Base-by-base conservation (phyloP, 441 rosid genomes). In the Erysimum pusillum region DNA sequence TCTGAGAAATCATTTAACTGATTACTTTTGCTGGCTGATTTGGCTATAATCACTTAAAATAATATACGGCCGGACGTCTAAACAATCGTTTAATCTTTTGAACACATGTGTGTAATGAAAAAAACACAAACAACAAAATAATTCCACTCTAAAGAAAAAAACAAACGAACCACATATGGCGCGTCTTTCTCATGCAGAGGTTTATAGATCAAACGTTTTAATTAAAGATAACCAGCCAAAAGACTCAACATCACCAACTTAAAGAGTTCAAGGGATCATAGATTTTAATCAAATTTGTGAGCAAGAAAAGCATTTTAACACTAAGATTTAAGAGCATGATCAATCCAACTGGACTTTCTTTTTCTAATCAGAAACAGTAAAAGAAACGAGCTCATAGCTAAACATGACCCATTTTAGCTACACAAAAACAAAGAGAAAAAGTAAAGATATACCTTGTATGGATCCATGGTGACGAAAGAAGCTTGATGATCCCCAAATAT, bases 401-500 rank as follows among this genome's bases (percentile, higher is more conserved):
- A 25, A 11, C 35, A 38, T 74, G 46, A 42, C 20, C 15, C 4
- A 9, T 18, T 31, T 9, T 58, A 48, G 54, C 35, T 2, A 41
- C 25, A 31, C 4, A 10, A 3, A 38, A 6, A 35, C 10, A 9
- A 9, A 18, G 11, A 49, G 42, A 5, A 13, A 51, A 18, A 64
- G 11, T 12, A 39, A 36, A 58, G 25, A 65, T 68, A 90, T 69
- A 91, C 96, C 96, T 89, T 91, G 90, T 87, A 87, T 28, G 92
- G 94, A 85, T 89, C 91, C 97, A 91, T 89, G 79, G 73, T 66
- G 82, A 71, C 48, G 77, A 44, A 52, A 15, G 63, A 51, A 51
- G 57, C 39, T 8, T 34, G 57, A 53, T n/a, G 79, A 76, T 67
- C 79, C 73, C 41, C 67, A 45, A 67, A 5, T 2, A 8, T 38